Evolutionary conservation across 805 yeast species (phyloP).

Genomic region (Wickerhamomyces sydowiorum): DNA sequence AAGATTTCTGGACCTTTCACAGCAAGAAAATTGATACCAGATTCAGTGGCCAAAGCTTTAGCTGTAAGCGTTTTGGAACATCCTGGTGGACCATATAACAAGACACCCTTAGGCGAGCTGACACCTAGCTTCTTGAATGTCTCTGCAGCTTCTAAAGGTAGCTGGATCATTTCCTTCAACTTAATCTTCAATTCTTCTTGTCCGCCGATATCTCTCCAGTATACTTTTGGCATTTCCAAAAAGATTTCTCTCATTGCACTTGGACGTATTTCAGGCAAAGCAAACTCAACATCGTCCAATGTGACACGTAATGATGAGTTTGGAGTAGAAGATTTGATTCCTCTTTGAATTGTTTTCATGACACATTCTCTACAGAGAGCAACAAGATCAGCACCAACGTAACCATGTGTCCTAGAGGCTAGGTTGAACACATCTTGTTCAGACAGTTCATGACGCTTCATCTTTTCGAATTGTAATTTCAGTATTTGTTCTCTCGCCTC

Average conservation of each 20-base stretch:
- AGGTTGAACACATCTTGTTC: constrained; percentile 51
- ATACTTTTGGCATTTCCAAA: constrained; percentile 88
- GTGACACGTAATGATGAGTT: constrained; percentile 40
- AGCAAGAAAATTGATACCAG: constrained; percentile 88
- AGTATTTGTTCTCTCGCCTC: constrained; percentile 74
- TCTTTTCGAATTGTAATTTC: constrained; percentile 46
- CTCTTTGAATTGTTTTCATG: constrained; percentile 70
- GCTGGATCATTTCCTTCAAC: constrained; percentile 82
- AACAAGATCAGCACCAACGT: constrained; percentile 92
- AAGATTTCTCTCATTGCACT: constrained; percentile 96
- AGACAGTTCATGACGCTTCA: constrained; percentile 45
- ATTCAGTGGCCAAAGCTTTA: constrained; percentile 91
- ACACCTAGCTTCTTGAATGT: constrained; percentile 76
- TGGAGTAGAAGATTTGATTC: constrained; percentile 28
- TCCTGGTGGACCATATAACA: constrained; percentile 97
- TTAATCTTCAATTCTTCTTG: constrained; percentile 78
- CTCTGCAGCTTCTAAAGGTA: constrained; percentile 80
- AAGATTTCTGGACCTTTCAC: constrained; percentile 97
- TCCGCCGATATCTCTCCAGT: constrained; percentile 96
- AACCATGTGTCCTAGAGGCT: constrained; percentile 87
- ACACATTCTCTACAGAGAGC: constrained; percentile 88
- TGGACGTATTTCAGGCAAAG: constrained; percentile 80
- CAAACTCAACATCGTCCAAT: constrained; percentile 56
- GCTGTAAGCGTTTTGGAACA: constrained; percentile 95
- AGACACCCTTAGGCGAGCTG: constrained; percentile 86